Base-by-base conservation (phyloP, 768 basidiomycete genomes). In the Suillus placidus region DNA sequence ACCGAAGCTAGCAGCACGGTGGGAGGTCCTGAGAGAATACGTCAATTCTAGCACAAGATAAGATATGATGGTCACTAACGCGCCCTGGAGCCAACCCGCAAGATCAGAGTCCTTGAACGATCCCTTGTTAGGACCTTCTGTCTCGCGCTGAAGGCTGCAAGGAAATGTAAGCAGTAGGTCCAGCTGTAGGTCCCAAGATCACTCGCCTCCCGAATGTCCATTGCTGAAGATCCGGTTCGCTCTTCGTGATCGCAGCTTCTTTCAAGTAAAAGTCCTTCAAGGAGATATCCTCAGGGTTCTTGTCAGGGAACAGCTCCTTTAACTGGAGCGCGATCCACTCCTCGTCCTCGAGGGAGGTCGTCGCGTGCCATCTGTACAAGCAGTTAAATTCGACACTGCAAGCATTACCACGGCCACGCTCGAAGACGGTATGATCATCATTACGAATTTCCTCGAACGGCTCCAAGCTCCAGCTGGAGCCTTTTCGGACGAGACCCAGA, bases 331-430 rank as follows among this genome's bases (percentile, higher is more conserved):
- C 71, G 3, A 88, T 85, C 91, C 91, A 94, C 64, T 87, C 76
- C 72, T 91, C 93, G 62, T 94, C 93, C 62, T 84, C 82, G 18
- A 72, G 70, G 52, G 90, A 92, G 0, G 90, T 92, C 0, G 93
- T 93, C 1, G 93, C 89, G 55, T 95, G 93, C 93, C 93, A 87
- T 23, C 91, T 85, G 76, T 94, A 94, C 63, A 94, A 78, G 70
- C 90, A 90, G 70, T 94, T 94, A 80, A 94, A 94, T 89, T 95
- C 93, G 37, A 93, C 90, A 76, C 91, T 93, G 76, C 88, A 90
- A 16, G 86, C 85, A 72, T 95, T 94, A 3, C 93, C 93, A 58
- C 87, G 86, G 6, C 93, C 93, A 66, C 93, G 84, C 72, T 92
- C 91, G 54, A 93, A 91, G 12, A 89, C 71, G 6, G 85, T 76